phyloP scores from a whole-genome alignment of 2,329 filamentous ascomycete genomes.

The Diplodia intermedia region DNA sequence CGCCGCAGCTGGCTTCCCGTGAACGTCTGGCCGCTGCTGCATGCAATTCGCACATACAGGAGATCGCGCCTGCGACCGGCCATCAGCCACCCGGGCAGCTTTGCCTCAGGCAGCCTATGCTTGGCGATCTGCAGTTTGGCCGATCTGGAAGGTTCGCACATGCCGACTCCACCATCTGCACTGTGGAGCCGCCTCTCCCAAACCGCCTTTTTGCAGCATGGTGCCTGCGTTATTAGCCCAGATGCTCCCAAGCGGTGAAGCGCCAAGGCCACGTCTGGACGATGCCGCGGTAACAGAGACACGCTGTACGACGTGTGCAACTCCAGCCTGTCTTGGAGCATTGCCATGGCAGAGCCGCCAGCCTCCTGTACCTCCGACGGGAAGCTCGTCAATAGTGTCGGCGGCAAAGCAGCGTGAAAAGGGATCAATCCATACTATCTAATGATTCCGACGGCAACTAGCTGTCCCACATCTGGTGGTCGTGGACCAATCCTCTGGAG shows the following conservation, averaged over 20 bases:
- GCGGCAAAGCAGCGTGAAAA: neutral
- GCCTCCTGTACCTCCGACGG: neutral
- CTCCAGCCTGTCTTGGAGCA: slow-evolving; percentile 7
- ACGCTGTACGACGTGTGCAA: slow-evolving; percentile 22
- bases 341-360: slow-evolving; percentile 16
- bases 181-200: slow-evolving; percentile 8
- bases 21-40: slow-evolving; percentile 2
- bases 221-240: neutral
- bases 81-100: neutral
- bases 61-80: slow-evolving; percentile 4
- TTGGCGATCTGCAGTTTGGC: slow-evolving; percentile 26
- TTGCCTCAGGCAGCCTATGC: slow-evolving; percentile 2
- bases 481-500: slow-evolving; percentile 4
- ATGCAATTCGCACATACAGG: slow-evolving; percentile 23
- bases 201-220: slow-evolving; percentile 15
- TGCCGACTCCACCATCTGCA: slow-evolving; percentile 6
- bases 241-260: neutral
- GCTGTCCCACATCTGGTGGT: neutral
- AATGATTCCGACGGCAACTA: slow-evolving; percentile 8
- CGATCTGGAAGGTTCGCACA: slow-evolving; percentile 29
- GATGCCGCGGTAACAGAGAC: slow-evolving; percentile 18
- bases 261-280: slow-evolving; percentile 10
- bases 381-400: neutral
- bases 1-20: slow-evolving; percentile 4
- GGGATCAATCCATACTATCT: slow-evolving; percentile 18